These are phyloP conservation scores for Myrica gale DNA, from an alignment of 306 rosid genomes.

Conservation along the genomic window DNA sequence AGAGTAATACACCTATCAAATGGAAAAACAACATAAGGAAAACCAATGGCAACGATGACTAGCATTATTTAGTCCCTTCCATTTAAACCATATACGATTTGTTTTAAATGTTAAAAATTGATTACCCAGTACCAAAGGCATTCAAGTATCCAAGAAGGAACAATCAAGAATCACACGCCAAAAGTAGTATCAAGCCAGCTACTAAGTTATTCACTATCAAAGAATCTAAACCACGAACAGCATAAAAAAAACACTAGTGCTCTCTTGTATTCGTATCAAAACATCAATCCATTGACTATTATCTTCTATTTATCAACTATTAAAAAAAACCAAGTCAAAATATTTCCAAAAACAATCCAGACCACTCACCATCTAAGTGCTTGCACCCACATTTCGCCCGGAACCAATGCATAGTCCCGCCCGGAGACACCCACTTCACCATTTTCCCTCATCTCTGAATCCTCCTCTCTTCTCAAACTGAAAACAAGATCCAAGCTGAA, in stretches of 20 bases:
- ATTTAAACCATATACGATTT: not conserved
- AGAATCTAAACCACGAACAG: conserved; percentile 24
- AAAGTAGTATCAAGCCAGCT: conserved; percentile 23
- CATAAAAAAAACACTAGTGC: conserved; percentile 20
- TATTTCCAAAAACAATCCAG: not conserved
- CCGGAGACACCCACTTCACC: conserved; percentile 85
- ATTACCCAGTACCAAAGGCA: conserved; percentile 1
- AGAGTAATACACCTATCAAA: not conserved
- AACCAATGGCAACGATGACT: not conserved
- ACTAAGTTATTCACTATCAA: conserved; percentile 15
- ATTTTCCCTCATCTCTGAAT: conserved; percentile 46
- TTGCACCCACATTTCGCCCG: conserved; percentile 94
- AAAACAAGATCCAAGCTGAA: conserved; percentile 80
- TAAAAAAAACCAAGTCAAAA: conserved; percentile 1
- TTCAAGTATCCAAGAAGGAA: conserved; percentile 5
- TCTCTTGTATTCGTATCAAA: conserved; percentile 18
- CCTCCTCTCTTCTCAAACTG: conserved; percentile 77
- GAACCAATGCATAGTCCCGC: conserved; percentile 90
- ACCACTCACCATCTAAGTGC: conserved; percentile 90
- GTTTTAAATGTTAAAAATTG: not conserved
- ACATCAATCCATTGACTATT: not conserved
- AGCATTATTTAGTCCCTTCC: not conserved
- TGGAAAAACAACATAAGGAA: not conserved
- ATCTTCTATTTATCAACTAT: conserved; percentile 10
- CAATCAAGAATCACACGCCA: conserved; percentile 6